Evolutionary conservation across 371 early-diverging fungal species (phyloP), one percentile per base, ranked within the genome.

Genomic region (Mortierella polycephala): DNA sequence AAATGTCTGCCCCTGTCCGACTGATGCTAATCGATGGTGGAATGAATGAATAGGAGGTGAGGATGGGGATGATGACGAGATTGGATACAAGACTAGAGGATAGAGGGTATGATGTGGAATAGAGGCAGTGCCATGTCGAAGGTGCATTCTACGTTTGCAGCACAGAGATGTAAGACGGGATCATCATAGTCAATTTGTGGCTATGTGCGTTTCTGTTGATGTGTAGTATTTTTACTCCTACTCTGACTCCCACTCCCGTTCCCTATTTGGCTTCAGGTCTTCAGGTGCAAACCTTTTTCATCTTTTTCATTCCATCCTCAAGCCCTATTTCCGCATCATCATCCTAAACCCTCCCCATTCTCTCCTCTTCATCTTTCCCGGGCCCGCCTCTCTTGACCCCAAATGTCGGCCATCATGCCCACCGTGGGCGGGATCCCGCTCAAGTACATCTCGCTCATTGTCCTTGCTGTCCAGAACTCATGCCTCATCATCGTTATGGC

Each of bases 381-480:
- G 16, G 23, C 23, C 51, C 14, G 20, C 8, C 30, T 46, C 30
- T 30, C 30, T 30, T 30, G 30, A 30, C 30, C 40, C 47, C 41
- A 37, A 49, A 79, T 79, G 80, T 79, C 80, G 9, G 65, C 80
- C 60, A 52, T 63, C 60, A 61, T 75, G 67, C 65, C 75, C 62
- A 70, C 73, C 51, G 60, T 89, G 44, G 84, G 83, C 50, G 91
- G 88, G 61, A 67, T 94, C 21, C 94, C 93, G 23, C 87, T 95
- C 64, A 94, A 94, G 82, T 94, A 92, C 73, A 82, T 96, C 50
- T 93, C 94, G 16, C 89, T 97, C n/a, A 71, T 95, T 23, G 91
- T 91, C 10, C 87, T 96, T 11, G 92, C 94, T 1, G 90, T 97
- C 64, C 97, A 97, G 65, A 96, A 96, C 86, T 94, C 94, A 62